Evolutionary conservation across 2,329 filamentous ascomycete species (phyloP).

Genomic region (Penicillium sp.): DNA sequence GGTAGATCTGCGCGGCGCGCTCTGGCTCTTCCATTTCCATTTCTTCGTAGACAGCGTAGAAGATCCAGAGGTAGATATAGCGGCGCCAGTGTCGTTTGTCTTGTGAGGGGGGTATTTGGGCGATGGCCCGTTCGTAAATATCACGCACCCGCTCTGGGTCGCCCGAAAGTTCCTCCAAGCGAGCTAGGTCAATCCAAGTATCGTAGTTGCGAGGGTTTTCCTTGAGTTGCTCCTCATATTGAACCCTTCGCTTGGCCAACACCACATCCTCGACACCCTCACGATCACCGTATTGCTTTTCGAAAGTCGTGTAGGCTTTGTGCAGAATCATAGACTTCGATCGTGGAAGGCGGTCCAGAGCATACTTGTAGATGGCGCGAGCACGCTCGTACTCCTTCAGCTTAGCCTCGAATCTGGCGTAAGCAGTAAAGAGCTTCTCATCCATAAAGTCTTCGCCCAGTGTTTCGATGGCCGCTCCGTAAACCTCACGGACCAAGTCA

Average conservation of each 20-base stretch:
- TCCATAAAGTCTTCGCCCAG: conserved; percentile 95
- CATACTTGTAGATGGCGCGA: conserved; percentile 95
- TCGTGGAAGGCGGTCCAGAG: conserved; percentile 84
- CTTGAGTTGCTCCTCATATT: conserved; percentile 92
- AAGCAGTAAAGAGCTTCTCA: conserved; percentile 92
- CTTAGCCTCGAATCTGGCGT: conserved; percentile 92
- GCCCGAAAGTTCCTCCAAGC: conserved; percentile 82
- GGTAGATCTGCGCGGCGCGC: conserved; percentile 85
- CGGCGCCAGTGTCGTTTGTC: conserved; percentile 97
- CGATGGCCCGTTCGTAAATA: conserved; percentile 92
- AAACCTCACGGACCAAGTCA: conserved; percentile 89
- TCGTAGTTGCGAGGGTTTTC: conserved; percentile 97
- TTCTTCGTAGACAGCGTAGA: conserved; percentile 96
- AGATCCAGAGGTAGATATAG: conserved; percentile 97
- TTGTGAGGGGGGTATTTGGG: conserved; percentile 89
- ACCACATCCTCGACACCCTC: conserved; percentile 96
- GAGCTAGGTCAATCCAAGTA: conserved; percentile 92
- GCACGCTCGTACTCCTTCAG: conserved; percentile 94
- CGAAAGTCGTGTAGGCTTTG: conserved; percentile 94
- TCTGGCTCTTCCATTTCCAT: conserved; percentile 76
- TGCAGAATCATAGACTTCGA: conserved; percentile 83
- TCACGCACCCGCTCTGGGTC: conserved; percentile 84
- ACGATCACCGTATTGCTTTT: conserved; percentile 94
- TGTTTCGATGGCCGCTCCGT: conserved; percentile 82
- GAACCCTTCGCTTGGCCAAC: conserved; percentile 85